Conservation (phyloP, 495 filamentous ascomycete species). For the Penicillium daleae region DNA sequence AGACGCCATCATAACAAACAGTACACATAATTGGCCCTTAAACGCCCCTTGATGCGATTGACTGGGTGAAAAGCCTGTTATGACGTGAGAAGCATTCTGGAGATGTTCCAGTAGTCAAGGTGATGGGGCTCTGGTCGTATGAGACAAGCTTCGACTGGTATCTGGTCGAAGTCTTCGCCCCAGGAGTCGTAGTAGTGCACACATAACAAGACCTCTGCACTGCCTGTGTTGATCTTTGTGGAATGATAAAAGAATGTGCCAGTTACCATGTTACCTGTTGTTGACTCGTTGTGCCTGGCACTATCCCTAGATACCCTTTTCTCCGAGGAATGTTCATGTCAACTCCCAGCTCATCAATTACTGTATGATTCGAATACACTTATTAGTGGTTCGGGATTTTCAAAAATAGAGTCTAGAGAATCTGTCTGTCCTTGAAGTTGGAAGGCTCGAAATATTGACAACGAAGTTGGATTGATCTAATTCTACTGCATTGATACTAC, state of each 20-base stretch:
- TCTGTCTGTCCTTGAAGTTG: neutral
- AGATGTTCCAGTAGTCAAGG: slow-evolving; percentile 6
- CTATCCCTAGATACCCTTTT: slow-evolving; percentile 26
- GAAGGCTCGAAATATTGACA: neutral
- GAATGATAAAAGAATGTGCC: slow-evolving; percentile 35
- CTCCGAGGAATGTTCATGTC: slow-evolving; percentile 27
- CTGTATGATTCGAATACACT: neutral
- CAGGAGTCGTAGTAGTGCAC: neutral
- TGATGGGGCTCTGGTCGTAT: neutral
- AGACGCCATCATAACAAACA: slow-evolving; percentile 11
- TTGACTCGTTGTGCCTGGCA: slow-evolving; percentile 11
- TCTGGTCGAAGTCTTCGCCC: slow-evolving; percentile 3
- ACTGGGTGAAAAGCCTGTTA: neutral
- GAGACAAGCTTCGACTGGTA: slow-evolving; percentile 27
- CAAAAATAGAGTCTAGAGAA: neutral
- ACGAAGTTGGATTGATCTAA: neutral
- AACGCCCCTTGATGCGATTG: slow-evolving; percentile 29
- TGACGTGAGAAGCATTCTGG: slow-evolving; percentile 30
- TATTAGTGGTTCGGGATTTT: neutral
- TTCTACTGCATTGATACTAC: neutral
- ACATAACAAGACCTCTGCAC: neutral
- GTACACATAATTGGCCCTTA: slow-evolving; percentile 14
- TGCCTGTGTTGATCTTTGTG: slow-evolving; percentile 20
- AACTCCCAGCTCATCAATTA: neutral
- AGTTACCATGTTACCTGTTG: slow-evolving; percentile 18